These are phyloP conservation scores for Myxozyma mucilagina DNA, from an alignment of 805 yeast genomes.

Conservation along the genomic window DNA sequence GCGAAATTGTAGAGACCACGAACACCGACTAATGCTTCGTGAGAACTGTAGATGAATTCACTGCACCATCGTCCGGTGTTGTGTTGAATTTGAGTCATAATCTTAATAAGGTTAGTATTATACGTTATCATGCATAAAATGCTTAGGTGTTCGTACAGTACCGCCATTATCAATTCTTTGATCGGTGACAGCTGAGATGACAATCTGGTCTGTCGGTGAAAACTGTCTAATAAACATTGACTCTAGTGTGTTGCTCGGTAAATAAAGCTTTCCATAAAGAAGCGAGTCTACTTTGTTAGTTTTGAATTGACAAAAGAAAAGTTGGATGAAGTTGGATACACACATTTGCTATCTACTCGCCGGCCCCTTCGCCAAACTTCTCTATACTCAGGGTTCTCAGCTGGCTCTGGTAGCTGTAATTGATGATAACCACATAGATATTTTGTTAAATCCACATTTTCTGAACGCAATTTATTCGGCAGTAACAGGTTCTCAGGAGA, in stretches of 20 bases:
- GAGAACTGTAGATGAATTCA: conserved; percentile 78
- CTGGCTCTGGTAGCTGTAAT: conserved; percentile 49
- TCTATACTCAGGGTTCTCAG: conserved; percentile 34
- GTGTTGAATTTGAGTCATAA: conserved; percentile 71
- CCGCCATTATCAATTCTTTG: conserved; percentile 55
- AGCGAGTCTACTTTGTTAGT: conserved; percentile 44
- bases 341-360: conserved; percentile 35
- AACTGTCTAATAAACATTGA: conserved; percentile 77
- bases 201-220: conserved; percentile 59
- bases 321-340: not conserved
- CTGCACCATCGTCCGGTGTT: conserved; percentile 62
- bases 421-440: conserved; percentile 68
- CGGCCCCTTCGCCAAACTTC: conserved; percentile 38
- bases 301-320: not conserved
- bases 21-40: conserved; percentile 80
- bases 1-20: conserved; percentile 71
- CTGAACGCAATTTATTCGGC: conserved; percentile 23
- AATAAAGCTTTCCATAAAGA: conserved; percentile 80
- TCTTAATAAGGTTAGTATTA: conserved; percentile 43
- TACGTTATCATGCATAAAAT: not conserved
- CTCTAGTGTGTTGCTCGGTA: conserved; percentile 84
- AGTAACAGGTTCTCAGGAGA: conserved; percentile 42
- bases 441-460: conserved; percentile 56
- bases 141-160: conserved; percentile 36
- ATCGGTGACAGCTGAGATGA: conserved; percentile 74